A percentile compares a stretch with the other conserved stretches of the same genome.
Conservation (phyloP, 257 asterid species). For the Przewalskia tangutica region DNA sequence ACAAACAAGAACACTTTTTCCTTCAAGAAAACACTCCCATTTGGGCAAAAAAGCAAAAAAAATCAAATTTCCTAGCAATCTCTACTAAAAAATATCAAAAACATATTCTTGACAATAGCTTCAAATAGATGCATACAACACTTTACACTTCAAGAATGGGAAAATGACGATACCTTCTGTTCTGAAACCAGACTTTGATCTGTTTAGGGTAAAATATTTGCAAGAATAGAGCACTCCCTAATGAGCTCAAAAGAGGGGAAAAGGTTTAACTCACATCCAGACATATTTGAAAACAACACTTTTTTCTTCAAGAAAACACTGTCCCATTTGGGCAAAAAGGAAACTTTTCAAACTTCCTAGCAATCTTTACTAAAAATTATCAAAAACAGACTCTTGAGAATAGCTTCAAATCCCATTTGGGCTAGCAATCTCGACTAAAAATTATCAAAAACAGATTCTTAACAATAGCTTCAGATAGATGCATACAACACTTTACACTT, state of each 20-base stretch:
- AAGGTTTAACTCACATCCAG: too few species aligned
- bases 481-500: background rate
- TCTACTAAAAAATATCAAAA: background rate
- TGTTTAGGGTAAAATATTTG: conserved; percentile 92
- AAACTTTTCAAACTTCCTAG: background rate
- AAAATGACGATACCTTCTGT: conserved; percentile 50
- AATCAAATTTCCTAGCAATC: background rate
- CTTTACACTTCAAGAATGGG: background rate
- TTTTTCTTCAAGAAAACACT: background rate
- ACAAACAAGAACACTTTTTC: too few species aligned
- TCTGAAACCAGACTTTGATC: conserved; percentile 99
- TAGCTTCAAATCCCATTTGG: too few species aligned
- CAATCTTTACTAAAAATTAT: background rate
- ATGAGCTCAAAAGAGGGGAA: conserved; percentile 34
- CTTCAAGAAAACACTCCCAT: background rate
- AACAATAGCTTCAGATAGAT: background rate
- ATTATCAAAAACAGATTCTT: background rate
- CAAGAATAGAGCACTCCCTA: conserved; percentile 75
- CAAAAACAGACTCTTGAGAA: too few species aligned
- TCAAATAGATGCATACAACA: background rate
- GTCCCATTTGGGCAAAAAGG: background rate
- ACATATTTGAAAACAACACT: too few species aligned
- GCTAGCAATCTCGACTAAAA: background rate
- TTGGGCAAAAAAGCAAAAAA: background rate
- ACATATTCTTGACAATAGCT: background rate